Conservation (phyloP, 2,329 filamentous ascomycete species). For the Rhytidhysteron rufulum region DNA sequence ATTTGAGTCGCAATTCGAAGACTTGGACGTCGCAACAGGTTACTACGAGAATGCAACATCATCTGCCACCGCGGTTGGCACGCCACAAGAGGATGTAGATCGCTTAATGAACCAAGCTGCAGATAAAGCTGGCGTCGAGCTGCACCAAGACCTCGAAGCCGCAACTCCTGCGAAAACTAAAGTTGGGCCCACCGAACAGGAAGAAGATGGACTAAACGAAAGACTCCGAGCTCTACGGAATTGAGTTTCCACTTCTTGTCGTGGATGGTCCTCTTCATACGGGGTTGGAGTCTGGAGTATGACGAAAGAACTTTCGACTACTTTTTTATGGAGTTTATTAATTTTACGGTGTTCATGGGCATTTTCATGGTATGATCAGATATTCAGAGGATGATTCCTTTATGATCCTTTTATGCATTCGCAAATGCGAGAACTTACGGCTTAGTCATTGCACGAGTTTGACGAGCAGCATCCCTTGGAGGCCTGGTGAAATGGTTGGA, state of each 20-base stretch:
- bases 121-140: conserved; percentile 81
- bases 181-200: conserved; percentile 68
- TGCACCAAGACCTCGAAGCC: conserved; percentile 68
- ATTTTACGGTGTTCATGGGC: too few species aligned
- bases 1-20: conserved; percentile 57
- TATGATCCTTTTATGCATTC: too few species aligned
- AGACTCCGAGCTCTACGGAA: conserved; percentile 53
- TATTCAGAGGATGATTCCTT: too few species aligned
- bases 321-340: too few species aligned
- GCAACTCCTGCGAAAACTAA: conserved; percentile 55
- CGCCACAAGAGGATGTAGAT: conserved; percentile 79
- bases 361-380: too few species aligned
- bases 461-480: too few species aligned
- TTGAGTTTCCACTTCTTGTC: conserved; percentile 12
- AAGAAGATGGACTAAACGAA: conserved; percentile 69
- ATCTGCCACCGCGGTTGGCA: conserved; percentile 70
- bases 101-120: conserved; percentile 80
- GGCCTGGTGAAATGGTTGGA: too few species aligned
- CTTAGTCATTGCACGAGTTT: too few species aligned
- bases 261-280: too few species aligned
- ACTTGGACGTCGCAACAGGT: conserved; percentile 51
- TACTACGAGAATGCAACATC: conserved; percentile 86
- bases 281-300: too few species aligned
- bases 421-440: too few species aligned
- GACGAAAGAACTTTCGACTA: too few species aligned